A percentile compares a stretch with the other conserved stretches of the same genome.
phyloP scores from a whole-genome alignment of 305 asterid genomes.

The Fraxinus albicans region DNA sequence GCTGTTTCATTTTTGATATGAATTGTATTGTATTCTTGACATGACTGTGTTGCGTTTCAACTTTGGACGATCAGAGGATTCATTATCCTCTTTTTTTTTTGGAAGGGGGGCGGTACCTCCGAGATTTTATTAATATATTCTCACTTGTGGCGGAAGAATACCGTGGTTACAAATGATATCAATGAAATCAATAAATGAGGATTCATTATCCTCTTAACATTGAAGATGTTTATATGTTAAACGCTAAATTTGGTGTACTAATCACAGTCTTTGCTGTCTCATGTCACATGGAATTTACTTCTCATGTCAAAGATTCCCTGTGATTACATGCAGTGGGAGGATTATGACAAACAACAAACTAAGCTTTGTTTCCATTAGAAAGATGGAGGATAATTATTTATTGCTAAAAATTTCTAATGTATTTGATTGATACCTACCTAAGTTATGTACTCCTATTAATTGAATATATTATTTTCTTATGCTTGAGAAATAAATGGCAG shows the following conservation, averaged over 20 bases:
- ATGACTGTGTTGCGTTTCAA: neutral
- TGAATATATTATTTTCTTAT: neutral
- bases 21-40: neutral
- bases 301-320: neutral
- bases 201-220: neutral
- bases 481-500: constrained; percentile 6
- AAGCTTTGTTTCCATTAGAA: neutral
- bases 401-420: neutral
- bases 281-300: constrained; percentile 3
- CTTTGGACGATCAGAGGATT: neutral
- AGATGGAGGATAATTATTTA: neutral
- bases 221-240: neutral
- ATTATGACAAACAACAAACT: neutral
- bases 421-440: neutral
- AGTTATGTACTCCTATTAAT: constrained; percentile 4
- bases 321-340: constrained; percentile 2
- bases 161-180: too few species aligned
- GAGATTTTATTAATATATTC: too few species aligned
- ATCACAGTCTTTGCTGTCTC: neutral
- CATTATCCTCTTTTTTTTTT: too few species aligned
- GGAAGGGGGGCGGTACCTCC: too few species aligned
- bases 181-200: too few species aligned
- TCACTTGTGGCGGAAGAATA: too few species aligned
- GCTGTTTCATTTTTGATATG: neutral
- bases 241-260: neutral